phyloP scores from a whole-genome alignment of 495 filamentous ascomycete genomes.

The Aspergillus nanangensis region DNA sequence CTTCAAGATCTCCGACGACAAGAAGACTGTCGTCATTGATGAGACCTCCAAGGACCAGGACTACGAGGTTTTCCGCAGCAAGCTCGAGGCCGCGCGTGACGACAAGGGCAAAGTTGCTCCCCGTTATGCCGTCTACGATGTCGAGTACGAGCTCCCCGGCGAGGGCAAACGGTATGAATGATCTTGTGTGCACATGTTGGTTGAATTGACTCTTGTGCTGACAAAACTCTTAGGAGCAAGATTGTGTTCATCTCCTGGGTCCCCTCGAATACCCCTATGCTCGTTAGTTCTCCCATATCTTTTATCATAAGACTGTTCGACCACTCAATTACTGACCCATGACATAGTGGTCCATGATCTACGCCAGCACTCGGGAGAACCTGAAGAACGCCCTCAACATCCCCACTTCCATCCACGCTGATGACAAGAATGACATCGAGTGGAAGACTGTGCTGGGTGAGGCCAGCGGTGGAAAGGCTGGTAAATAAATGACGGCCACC shows the following conservation, averaged over 20 bases:
- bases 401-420: constrained; percentile 82
- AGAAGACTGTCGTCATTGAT: constrained; percentile 81
- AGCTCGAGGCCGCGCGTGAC: constrained; percentile 65
- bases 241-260: constrained; percentile 95
- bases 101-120: constrained; percentile 64
- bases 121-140: constrained; percentile 91
- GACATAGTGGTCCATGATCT: constrained; percentile 71
- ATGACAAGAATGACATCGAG: constrained; percentile 86
- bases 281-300: constrained; percentile 53
- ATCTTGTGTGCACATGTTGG: background rate
- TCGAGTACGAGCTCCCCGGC: constrained; percentile 76
- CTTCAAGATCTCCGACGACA: constrained; percentile 94
- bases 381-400: constrained; percentile 84
- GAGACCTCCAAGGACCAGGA: constrained; percentile 61
- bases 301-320: background rate
- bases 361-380: constrained; percentile 90
- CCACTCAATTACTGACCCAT: constrained; percentile 19
- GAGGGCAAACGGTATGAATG: constrained; percentile 72
- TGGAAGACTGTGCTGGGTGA: constrained; percentile 71
- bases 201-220: background rate
- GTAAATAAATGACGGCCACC: constrained; percentile 32
- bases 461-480: constrained; percentile 70
- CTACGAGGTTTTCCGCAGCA: constrained; percentile 75
- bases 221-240: constrained; percentile 95
- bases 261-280: constrained; percentile 74